phyloP scores from a whole-genome alignment of 2,329 filamentous ascomycete genomes.

The Dichotomopilus funicola region DNA sequence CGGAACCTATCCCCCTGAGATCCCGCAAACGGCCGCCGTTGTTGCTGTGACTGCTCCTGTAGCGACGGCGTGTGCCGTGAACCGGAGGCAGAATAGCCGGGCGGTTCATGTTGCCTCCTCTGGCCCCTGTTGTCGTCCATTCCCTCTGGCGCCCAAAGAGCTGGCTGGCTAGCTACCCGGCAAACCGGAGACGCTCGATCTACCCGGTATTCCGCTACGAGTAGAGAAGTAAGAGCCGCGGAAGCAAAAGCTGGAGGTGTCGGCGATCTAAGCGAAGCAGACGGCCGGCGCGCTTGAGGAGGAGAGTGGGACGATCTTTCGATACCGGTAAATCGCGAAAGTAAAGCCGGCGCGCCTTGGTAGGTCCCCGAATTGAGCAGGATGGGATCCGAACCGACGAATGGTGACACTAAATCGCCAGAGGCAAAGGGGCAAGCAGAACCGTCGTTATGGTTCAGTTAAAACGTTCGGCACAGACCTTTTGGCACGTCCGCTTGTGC shows the following conservation, averaged over 20 bases:
- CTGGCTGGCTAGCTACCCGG: constrained; percentile 30
- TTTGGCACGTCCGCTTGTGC: neutral
- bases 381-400: too few species aligned
- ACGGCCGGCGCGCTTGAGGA: too few species aligned
- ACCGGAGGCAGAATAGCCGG: constrained; percentile 55
- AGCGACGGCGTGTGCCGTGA: constrained; percentile 42
- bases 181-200: constrained; percentile 51
- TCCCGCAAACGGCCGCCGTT: constrained; percentile 38
- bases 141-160: constrained; percentile 46
- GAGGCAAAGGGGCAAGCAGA: constrained; percentile 1
- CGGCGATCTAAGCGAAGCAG: constrained; percentile 29
- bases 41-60: constrained; percentile 44
- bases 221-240: constrained; percentile 54
- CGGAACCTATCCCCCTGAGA: constrained; percentile 45
- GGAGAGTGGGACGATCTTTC: too few species aligned
- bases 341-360: neutral
- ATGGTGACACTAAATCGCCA: neutral
- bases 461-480: constrained; percentile 6
- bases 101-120: constrained; percentile 68
- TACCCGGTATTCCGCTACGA: constrained; percentile 60
- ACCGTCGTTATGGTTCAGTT: neutral
- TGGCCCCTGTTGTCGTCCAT: constrained; percentile 71
- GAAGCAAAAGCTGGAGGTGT: constrained; percentile 56
- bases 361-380: too few species aligned
- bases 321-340: constrained; percentile 1